These are phyloP conservation scores for Pseudonitzschia multistriata DNA, from an alignment of 108 stramenopile species.

Conservation along the genomic window DNA sequence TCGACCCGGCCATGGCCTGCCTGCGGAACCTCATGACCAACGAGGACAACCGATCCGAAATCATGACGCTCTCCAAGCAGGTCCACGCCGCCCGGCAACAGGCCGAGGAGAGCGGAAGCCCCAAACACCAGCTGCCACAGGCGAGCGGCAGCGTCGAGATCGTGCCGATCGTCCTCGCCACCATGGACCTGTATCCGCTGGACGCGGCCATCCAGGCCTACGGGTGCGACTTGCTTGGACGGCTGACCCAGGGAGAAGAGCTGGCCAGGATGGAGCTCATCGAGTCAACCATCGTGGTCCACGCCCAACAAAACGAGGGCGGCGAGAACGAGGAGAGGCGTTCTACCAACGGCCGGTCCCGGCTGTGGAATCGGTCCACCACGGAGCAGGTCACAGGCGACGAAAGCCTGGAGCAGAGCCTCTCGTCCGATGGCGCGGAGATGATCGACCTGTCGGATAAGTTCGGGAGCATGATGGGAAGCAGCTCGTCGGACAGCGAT, in stretches of 20 bases:
- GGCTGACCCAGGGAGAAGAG: conserved; percentile 18
- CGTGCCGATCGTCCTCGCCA: conserved; percentile 21
- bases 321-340: neutral
- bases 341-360: neutral
- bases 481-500: no score
- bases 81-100: neutral
- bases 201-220: conserved; percentile 39
- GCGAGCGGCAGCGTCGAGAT: neutral
- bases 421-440: neutral
- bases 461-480: neutral
- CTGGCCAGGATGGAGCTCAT: conserved; percentile 1
- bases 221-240: conserved; percentile 37
- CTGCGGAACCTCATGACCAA: conserved; percentile 20
- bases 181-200: conserved; percentile 19
- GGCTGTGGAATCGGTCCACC: neutral
- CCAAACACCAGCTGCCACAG: neutral
- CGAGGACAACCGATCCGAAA: conserved; percentile 5
- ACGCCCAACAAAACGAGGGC: neutral
- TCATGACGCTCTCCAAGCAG: neutral
- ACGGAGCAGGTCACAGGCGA: no score
- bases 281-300: conserved; percentile 1
- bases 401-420: neutral
- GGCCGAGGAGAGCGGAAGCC: neutral
- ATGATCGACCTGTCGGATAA: neutral
- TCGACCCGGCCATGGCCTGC: conserved; percentile 23